A percentile compares a stretch with the other conserved stretches of the same genome.
These are phyloP conservation scores for Mucor ambiguus DNA, from an alignment of 371 early-diverging fungal genomes.

Conservation along the genomic window DNA sequence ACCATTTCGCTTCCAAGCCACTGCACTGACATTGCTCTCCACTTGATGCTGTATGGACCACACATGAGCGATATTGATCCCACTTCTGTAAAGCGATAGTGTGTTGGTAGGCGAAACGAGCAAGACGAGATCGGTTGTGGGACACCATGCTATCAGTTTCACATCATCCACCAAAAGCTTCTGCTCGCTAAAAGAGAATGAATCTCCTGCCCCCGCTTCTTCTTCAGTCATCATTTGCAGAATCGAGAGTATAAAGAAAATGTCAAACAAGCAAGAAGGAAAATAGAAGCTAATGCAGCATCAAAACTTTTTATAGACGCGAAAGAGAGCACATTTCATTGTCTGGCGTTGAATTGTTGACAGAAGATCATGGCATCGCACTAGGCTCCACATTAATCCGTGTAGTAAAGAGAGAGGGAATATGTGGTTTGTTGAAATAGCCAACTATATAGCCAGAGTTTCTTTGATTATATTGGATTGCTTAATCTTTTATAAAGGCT, in stretches of 20 bases:
- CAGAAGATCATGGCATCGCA: background rate
- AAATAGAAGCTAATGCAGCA: background rate
- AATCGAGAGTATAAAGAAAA: background rate
- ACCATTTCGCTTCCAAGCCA: constrained; percentile 30
- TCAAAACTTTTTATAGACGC: background rate
- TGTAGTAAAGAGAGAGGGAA: no score
- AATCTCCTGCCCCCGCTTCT: background rate
- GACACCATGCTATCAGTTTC: constrained; percentile 25
- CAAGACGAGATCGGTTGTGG: constrained; percentile 26
- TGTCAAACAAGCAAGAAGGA: background rate
- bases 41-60: constrained; percentile 12
- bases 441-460: no score
- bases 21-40: constrained; percentile 5
- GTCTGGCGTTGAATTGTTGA: background rate
- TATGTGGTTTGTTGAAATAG: no score
- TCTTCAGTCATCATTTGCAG: background rate
- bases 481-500: no score
- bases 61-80: background rate
- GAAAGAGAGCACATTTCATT: background rate
- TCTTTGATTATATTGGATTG: no score
- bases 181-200: background rate
- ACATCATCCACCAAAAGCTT: constrained; percentile 13
- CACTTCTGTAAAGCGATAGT: constrained; percentile 16
- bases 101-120: constrained; percentile 14
- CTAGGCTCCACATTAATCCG: no score